Evolutionary conservation across 306 rosid species (phyloP).

Genomic region (Mucuna pruriens): DNA sequence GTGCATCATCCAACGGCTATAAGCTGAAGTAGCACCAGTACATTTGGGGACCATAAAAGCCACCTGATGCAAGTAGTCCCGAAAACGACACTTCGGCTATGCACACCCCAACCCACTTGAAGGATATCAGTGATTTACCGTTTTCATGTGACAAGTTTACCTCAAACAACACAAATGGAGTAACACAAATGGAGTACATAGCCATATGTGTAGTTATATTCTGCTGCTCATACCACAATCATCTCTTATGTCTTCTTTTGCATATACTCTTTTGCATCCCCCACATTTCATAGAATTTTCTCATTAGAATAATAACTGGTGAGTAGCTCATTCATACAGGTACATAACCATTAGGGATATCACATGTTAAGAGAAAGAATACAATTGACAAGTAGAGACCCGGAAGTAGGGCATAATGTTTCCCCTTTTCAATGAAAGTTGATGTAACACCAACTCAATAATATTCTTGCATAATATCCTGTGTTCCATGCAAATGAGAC

Average conservation of each 20-base stretch:
- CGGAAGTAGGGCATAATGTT: not conserved
- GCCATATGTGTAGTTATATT: conserved; percentile 6
- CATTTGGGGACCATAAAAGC: not conserved
- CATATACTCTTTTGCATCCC: not conserved
- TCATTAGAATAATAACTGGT: not conserved
- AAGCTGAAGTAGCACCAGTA: not conserved
- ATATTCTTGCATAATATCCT: conserved; percentile 21
- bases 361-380: conserved; percentile 32
- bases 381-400: conserved; percentile 17
- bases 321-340: conserved; percentile 16
- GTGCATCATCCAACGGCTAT: not conserved
- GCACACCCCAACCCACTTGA: conserved; percentile 27
- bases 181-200: not conserved
- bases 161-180: not conserved
- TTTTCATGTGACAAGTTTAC: not conserved
- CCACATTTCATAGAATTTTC: not conserved
- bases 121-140: not conserved
- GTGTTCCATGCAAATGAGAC: not conserved
- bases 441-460: conserved; percentile 2
- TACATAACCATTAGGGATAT: conserved; percentile 6
- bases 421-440: conserved; percentile 19
- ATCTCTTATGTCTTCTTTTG: conserved; percentile 22
- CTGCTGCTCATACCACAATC: conserved; percentile 18
- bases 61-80: conserved; percentile 25
- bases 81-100: not conserved